Evolutionary conservation across 345 rosid genomes (phyloP).

Genomic region (Theobroma cacao): DNA sequence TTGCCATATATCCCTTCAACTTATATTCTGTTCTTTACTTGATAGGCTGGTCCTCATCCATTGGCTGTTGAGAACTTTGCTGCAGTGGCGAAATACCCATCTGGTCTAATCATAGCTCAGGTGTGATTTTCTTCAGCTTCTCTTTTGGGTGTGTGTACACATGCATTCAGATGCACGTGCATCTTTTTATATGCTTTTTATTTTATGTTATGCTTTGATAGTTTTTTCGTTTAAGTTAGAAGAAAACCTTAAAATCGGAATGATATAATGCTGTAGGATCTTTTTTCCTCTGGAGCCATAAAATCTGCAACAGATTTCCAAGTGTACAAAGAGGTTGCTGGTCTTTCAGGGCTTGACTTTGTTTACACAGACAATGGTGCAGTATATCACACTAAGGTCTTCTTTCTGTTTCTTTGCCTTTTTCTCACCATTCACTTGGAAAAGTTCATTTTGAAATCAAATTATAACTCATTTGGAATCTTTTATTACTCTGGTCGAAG

Average conservation of each 20-base stretch:
- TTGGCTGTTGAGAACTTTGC: slow-evolving; percentile 94
- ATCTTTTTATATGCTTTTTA: background rate
- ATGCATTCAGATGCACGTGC: background rate
- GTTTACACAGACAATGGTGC: slow-evolving; percentile 79
- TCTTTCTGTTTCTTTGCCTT: slow-evolving; percentile 9
- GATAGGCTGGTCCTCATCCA: slow-evolving; percentile 85
- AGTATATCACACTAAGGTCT: slow-evolving; percentile 95
- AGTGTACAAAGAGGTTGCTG: slow-evolving; percentile 84
- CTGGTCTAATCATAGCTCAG: slow-evolving; percentile 74
- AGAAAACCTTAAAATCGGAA: slow-evolving; percentile 14
- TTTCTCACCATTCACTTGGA: slow-evolving; percentile 7
- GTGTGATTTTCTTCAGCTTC: slow-evolving; percentile 28
- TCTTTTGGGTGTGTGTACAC: background rate
- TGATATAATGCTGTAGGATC: slow-evolving; percentile 61
- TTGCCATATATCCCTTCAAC: background rate
- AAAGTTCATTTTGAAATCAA: slow-evolving; percentile 4
- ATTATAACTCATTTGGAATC: background rate
- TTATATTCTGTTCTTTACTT: slow-evolving; percentile 19
- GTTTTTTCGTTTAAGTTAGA: slow-evolving; percentile 13
- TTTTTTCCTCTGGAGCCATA: slow-evolving; percentile 69
- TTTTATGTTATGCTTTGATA: background rate
- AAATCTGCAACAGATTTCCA: slow-evolving; percentile 92
- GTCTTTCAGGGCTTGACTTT: slow-evolving; percentile 97
- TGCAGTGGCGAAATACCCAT: slow-evolving; percentile 77
- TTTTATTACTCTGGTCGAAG: slow-evolving; percentile 5